phyloP scores from a whole-genome alignment of 2,329 filamentous ascomycete species.

The Verticillium isaacii region DNA sequence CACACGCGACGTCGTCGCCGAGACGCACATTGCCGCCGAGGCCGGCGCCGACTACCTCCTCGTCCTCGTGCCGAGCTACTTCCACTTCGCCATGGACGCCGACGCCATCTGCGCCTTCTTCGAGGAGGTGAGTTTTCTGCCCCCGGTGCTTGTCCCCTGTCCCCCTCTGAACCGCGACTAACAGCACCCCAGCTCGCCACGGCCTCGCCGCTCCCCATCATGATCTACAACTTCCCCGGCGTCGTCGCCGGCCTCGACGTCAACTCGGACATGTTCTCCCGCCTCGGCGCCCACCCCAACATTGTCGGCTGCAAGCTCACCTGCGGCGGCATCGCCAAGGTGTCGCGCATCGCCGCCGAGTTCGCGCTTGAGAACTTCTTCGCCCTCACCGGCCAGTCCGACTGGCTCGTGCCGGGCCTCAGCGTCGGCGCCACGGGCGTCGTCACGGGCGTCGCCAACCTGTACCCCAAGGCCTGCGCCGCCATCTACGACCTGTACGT shows the following conservation, averaged over 20 bases:
- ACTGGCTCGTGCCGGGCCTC: constrained; percentile 62
- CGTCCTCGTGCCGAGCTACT: constrained; percentile 67
- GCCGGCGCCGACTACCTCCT: constrained; percentile 65
- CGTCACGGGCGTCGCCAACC: constrained; percentile 59
- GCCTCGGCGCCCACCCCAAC: constrained; percentile 53
- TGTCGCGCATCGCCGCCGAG: constrained; percentile 52
- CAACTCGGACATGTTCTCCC: constrained; percentile 59
- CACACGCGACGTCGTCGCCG: constrained; percentile 60
- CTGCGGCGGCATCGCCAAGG: constrained; percentile 70
- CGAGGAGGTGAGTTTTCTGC: constrained; percentile 36
- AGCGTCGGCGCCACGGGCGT: constrained; percentile 54
- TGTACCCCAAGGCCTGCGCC: constrained; percentile 49
- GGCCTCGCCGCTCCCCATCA: constrained; percentile 54
- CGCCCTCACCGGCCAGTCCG: constrained; percentile 67
- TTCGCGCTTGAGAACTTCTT: constrained; percentile 55
- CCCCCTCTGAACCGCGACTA: constrained; percentile 53
- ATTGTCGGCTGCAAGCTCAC: constrained; percentile 69
- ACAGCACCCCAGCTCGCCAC: constrained; percentile 50
- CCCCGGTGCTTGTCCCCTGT: constrained; percentile 38
- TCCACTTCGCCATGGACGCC: constrained; percentile 57
- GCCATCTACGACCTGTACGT: constrained; percentile 43
- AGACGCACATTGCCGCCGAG: constrained; percentile 56
- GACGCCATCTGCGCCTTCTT: constrained; percentile 61
- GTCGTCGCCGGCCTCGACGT: constrained; percentile 64
- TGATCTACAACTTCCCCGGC: constrained; percentile 71